Evolutionary conservation across 2,329 filamentous ascomycete species (phyloP).

Genomic region (Westerdykella sp.): DNA sequence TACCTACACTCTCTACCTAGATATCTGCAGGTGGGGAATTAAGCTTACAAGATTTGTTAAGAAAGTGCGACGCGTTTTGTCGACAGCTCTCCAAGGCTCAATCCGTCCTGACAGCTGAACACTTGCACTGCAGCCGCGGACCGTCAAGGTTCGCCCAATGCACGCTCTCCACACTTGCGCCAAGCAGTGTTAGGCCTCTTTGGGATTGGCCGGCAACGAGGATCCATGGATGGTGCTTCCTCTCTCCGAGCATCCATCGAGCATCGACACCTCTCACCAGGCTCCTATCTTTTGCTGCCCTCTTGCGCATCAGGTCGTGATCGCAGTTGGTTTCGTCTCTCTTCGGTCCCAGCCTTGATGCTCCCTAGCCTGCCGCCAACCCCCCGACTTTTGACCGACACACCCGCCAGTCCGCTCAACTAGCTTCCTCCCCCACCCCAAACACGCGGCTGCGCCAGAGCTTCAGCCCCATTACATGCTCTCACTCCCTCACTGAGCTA

Average conservation of each 20-base stretch:
- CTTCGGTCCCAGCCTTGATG: conserved; percentile 4
- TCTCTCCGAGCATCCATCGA: neutral
- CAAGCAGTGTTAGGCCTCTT: conserved; percentile 1
- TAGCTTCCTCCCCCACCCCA: conserved; percentile 26
- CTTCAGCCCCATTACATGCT: conserved; percentile 30
- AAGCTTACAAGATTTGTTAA: no score
- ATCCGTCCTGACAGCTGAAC: no score
- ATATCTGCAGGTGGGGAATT: no score
- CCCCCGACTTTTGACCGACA: conserved; percentile 14
- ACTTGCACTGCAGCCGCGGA: conserved; percentile 1
- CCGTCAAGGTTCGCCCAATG: conserved; percentile 14
- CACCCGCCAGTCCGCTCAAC: conserved; percentile 8
- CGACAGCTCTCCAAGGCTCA: no score
- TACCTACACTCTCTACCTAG: no score
- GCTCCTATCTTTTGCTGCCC: no score
- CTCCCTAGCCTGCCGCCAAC: conserved; percentile 15
- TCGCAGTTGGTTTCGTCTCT: conserved; percentile 1
- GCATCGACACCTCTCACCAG: conserved; percentile 1
- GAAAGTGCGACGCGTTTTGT: no score
- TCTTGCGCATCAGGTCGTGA: no score
- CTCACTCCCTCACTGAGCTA: conserved; percentile 14
- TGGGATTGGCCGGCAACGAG: neutral
- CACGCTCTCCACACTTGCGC: conserved; percentile 1
- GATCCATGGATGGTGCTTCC: conserved; percentile 1
- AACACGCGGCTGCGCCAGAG: conserved; percentile 24